Base-by-base conservation (phyloP, 2,329 filamentous ascomycete species). In the Parastagonospora avenae region DNA sequence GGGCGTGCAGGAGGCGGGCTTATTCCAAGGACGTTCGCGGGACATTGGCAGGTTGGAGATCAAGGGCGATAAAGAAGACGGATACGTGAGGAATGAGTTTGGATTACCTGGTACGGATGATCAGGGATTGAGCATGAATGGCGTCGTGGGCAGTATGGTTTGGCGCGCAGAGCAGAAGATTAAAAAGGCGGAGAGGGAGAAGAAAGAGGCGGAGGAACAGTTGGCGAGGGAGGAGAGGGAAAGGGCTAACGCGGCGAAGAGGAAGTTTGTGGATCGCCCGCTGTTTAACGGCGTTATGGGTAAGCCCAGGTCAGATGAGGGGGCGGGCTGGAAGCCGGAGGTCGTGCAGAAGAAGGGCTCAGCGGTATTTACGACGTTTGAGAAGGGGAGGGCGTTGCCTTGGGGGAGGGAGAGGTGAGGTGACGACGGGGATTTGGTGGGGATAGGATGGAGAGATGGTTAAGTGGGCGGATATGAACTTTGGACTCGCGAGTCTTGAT, bases 251-350 rank as follows among this genome's bases (percentile, higher is more conserved):
- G 24, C 15, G 19, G 24, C 15, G 28, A 30, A 9, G 46, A 30
- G 11, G 36, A 47, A 41, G 15, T 35, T 19, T 24, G 42, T 27
- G 15, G 14, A 36, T 36, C n/a, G 10, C 2, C 60, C 63, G n/a
- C 38, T 67, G 46, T 66, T 62, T 27, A 65, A 67, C 27, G 54
- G 60, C 0, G 49, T 56, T 2, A 52, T 35, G 12, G 63, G 63
- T 2, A 4, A 37, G 27, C 57, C 57, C 10, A 10, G 30, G 15
- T 9, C 16, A 32, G 32, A 38, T 59, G 77, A 68, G 15, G 30
- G 27, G 37, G 24, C 8, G 16, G 15, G 37, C 4, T 14, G 16
- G 30, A 32, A 8, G 19, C 19, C 19, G 19, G 5, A 24, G 19
- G 19, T 24, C 3, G 19, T 24, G 19, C 19, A 24, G 19, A 24